Evolutionary conservation across 129 eudicot species (phyloP).

Genomic region (Pulicaria dysenterica): DNA sequence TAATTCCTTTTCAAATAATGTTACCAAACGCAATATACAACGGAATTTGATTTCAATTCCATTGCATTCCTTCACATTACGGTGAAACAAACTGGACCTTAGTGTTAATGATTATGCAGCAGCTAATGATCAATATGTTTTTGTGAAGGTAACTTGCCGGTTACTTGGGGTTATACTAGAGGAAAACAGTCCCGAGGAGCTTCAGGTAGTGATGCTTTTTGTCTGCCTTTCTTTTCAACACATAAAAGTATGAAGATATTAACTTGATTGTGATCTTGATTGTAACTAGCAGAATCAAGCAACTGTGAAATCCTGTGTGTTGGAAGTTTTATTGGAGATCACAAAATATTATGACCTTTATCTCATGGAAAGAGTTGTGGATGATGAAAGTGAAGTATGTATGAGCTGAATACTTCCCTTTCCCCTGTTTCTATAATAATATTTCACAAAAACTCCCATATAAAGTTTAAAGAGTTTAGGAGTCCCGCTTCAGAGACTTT

Average conservation of each 20-base stretch:
- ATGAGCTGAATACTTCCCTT: slow-evolving; percentile 5
- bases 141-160: slow-evolving; percentile 75
- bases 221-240: slow-evolving; percentile 6
- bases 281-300: slow-evolving; percentile 61
- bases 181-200: slow-evolving; percentile 87
- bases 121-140: neutral
- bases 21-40: too few species aligned
- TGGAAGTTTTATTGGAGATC: slow-evolving; percentile 79
- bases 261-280: slow-evolving; percentile 13
- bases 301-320: slow-evolving; percentile 78
- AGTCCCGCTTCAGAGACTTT: too few species aligned
- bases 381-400: slow-evolving; percentile 86
- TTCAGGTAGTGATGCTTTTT: slow-evolving; percentile 52
- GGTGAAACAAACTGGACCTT: too few species aligned
- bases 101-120: neutral
- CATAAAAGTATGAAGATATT: neutral
- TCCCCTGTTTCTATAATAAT: slow-evolving; percentile 1
- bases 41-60: too few species aligned
- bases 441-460: neutral
- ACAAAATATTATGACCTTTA: slow-evolving; percentile 86
- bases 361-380: slow-evolving; percentile 92
- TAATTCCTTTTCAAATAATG: neutral
- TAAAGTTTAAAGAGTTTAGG: neutral
- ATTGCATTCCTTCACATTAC: too few species aligned
- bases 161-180: slow-evolving; percentile 86